A percentile compares a stretch with the other conserved stretches of the same genome.
Conservation (phyloP, 192 early-diverging fungal genomes). For the Entomortierella beljakovae region DNA sequence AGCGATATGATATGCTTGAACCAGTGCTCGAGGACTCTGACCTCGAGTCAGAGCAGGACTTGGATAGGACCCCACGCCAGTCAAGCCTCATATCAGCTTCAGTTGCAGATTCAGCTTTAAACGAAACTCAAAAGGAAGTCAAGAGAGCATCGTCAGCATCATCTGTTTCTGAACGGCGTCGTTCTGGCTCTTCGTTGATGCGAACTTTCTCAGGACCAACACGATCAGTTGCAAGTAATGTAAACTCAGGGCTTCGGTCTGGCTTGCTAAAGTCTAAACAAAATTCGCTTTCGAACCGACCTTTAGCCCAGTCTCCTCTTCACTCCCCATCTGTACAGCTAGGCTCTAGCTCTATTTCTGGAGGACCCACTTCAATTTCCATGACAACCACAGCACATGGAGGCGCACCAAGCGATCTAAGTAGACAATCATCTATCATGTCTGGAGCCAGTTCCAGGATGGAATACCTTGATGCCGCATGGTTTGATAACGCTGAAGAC, state of each 20-base stretch:
- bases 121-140: not conserved
- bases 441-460: constrained; percentile 9
- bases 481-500: not conserved
- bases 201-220: constrained; percentile 13
- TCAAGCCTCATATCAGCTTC: not conserved
- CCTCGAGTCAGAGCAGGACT: constrained; percentile 3
- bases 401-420: constrained; percentile 4
- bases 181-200: not conserved
- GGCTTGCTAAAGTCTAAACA: constrained; percentile 1
- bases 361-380: not conserved
- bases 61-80: constrained; percentile 18
- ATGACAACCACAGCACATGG: too few species aligned
- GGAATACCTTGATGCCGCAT: constrained; percentile 17
- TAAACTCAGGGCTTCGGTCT: not conserved
- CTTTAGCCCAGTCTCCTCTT: constrained; percentile 28
- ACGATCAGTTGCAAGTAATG: not conserved
- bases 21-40: constrained; percentile 31
- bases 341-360: constrained; percentile 8
- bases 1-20: constrained; percentile 28
- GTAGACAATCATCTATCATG: constrained; percentile 21
- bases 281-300: constrained; percentile 26
- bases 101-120: not conserved
- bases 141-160: constrained; percentile 9
- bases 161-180: not conserved
- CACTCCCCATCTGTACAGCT: constrained; percentile 34